Percentiles rank a stretch among this genome's conserved stretches.
Evolutionary conservation across 2,329 filamentous ascomycete species (phyloP).

Genomic region (Colletotrichum tabaci): DNA sequence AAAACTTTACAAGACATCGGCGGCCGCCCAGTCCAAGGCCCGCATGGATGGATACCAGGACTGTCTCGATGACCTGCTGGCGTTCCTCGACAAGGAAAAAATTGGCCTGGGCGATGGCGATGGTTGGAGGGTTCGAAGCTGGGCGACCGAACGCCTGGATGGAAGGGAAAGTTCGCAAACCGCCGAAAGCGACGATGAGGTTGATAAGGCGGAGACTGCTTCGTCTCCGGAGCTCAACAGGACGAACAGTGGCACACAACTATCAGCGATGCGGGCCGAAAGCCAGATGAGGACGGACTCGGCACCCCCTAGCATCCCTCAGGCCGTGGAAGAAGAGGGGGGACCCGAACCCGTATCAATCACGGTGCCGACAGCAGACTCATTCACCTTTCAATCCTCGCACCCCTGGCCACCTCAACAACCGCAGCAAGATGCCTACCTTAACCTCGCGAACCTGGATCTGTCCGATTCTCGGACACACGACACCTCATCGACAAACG

Average conservation of each 20-base stretch:
- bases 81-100: constrained; percentile 86
- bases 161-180: constrained; percentile 70
- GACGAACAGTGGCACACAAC: constrained; percentile 53
- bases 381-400: constrained; percentile 79
- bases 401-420: constrained; percentile 61
- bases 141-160: constrained; percentile 79
- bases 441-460: constrained; percentile 73
- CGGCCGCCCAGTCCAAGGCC: constrained; percentile 81
- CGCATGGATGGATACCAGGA: constrained; percentile 92
- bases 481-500: constrained; percentile 51
- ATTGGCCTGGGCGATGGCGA: constrained; percentile 86
- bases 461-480: constrained; percentile 67
- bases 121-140: constrained; percentile 73
- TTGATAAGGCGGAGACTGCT: constrained; percentile 72
- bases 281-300: constrained; percentile 53
- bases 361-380: constrained; percentile 69
- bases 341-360: constrained; percentile 52
- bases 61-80: constrained; percentile 89
- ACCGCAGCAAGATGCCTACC: constrained; percentile 69
- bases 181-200: constrained; percentile 79
- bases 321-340: constrained; percentile 36
- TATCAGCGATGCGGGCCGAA: constrained; percentile 27
- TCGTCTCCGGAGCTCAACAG: constrained; percentile 72
- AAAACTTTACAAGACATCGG: constrained; percentile 94
- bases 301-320: constrained; percentile 47